Percentiles rank a stretch among this genome's conserved stretches.
These are phyloP conservation scores for Clonostachys rhizophaga DNA, from an alignment of 2,329 filamentous ascomycete genomes.

Conservation along the genomic window DNA sequence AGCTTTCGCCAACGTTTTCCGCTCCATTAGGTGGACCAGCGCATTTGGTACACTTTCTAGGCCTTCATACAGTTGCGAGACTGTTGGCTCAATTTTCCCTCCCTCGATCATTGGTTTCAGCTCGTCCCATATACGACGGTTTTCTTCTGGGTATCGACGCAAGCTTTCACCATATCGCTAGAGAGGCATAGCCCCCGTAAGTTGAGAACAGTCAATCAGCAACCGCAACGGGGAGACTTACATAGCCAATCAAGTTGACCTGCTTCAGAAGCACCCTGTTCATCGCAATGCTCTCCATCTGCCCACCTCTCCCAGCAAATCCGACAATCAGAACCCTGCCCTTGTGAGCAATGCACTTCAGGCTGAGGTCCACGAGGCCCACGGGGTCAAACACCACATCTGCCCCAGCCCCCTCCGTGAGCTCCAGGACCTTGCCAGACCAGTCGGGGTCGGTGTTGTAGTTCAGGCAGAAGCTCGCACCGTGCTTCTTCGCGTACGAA, in stretches of 20 bases:
- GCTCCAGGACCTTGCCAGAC: conserved; percentile 41
- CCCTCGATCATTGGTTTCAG: conserved; percentile 40
- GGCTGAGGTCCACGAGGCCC: conserved; percentile 47
- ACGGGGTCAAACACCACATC: conserved; percentile 56
- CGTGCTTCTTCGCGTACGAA: conserved; percentile 26
- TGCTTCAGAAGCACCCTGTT: conserved; percentile 50
- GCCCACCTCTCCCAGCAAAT: conserved; percentile 47
- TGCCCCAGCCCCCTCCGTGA: conserved; percentile 43
- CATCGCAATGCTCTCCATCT: conserved; percentile 49
- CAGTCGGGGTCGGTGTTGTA: conserved; percentile 31
- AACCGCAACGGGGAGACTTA: conserved; percentile 15
- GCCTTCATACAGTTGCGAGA: conserved; percentile 44
- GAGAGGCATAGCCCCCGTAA: too few species aligned
- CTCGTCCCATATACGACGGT: conserved; percentile 42
- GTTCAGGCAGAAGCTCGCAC: conserved; percentile 34
- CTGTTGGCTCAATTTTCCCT: conserved; percentile 42
- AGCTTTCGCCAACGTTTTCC: conserved; percentile 51
- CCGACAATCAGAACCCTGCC: conserved; percentile 52
- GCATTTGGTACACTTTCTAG: conserved; percentile 43
- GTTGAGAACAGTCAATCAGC: background rate
- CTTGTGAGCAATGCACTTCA: conserved; percentile 48
- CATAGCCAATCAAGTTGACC: conserved; percentile 47
- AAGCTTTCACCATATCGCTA: conserved; percentile 54
- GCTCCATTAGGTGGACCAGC: conserved; percentile 41
- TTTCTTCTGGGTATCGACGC: conserved; percentile 39